Conservation (phyloP, 805 yeast genomes). For the Yamadazyma phyllophila region DNA sequence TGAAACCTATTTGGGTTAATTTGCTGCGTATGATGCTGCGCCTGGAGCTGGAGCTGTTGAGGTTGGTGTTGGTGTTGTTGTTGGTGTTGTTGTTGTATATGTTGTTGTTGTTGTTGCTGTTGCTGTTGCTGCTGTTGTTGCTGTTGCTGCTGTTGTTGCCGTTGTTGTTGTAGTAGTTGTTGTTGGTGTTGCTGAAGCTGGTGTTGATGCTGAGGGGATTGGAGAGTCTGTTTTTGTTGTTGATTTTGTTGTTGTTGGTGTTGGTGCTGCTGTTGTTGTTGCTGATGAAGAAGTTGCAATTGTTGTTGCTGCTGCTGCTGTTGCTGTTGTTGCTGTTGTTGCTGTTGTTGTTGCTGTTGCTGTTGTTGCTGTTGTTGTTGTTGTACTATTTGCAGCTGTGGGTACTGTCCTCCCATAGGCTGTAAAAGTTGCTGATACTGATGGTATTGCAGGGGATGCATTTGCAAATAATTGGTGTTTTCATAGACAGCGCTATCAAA, state of each 20-base stretch:
- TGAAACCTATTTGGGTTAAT: constrained; percentile 1
- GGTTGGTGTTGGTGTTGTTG: constrained; percentile 6
- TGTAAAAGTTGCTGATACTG: constrained; percentile 16
- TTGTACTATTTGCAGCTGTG: constrained; percentile 2
- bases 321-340: neutral
- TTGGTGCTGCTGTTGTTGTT: constrained; percentile 3
- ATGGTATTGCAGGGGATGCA: constrained; percentile 18
- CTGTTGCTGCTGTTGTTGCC: constrained; percentile 5
- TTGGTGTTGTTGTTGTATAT: constrained; percentile 1
- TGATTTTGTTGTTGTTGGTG: constrained; percentile 16
- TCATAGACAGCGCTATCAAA: constrained; percentile 10
- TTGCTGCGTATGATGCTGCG: constrained; percentile 3
- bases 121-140: constrained; percentile 7
- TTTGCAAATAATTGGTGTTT: constrained; percentile 10
- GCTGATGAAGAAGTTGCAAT: constrained; percentile 16
- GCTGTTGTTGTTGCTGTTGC: constrained; percentile 1
- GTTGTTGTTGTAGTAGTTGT: constrained; percentile 5
- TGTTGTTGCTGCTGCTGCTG: constrained; percentile 13
- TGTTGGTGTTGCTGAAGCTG: constrained; percentile 9
- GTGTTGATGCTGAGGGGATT: constrained; percentile 6
- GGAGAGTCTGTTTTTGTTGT: constrained; percentile 14
- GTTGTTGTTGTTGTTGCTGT: constrained; percentile 10
- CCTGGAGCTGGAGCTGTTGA: constrained; percentile 8
- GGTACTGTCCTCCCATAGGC: constrained; percentile 4
- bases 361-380: constrained; percentile 5